These are phyloP conservation scores for Tulasnella sp. DNA, from an alignment of 768 basidiomycete species.

Conservation along the genomic window DNA sequence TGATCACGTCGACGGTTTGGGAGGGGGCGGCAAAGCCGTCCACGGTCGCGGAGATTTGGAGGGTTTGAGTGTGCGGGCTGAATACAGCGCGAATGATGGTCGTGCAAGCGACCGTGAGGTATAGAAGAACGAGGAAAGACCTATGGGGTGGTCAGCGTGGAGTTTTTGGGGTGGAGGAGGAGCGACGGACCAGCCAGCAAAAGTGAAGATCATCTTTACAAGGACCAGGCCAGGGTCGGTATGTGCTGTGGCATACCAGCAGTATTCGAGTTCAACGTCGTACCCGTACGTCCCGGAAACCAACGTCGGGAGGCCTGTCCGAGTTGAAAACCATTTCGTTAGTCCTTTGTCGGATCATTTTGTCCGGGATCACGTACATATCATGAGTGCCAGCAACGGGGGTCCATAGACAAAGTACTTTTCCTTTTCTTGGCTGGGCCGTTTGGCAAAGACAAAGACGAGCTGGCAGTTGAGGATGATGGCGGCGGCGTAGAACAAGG, in stretches of 20 bases:
- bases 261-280: slow-evolving; percentile 9
- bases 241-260: slow-evolving; percentile 3
- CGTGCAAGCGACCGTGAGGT: slow-evolving; percentile 9
- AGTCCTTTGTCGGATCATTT: neutral
- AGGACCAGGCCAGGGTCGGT: neutral
- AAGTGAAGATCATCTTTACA: slow-evolving; percentile 11
- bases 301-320: slow-evolving; percentile 3
- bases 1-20: neutral
- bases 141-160: neutral
- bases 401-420: slow-evolving; percentile 14
- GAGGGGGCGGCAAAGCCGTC: neutral
- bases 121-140: slow-evolving; percentile 14
- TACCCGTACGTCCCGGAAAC: slow-evolving; percentile 7
- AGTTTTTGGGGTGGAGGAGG: neutral
- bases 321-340: too few relatives aligned
- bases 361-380: slow-evolving; percentile 1
- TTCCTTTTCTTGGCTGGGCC: neutral
- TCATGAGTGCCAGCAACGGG: slow-evolving; percentile 1
- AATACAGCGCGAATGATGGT: slow-evolving; percentile 12
- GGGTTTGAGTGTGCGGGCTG: neutral
- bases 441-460: slow-evolving; percentile 16
- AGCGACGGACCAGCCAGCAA: neutral
- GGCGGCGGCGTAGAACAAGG: slow-evolving; percentile 12
- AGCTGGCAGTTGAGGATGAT: slow-evolving; percentile 12
- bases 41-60: slow-evolving; percentile 2